Base-by-base conservation (phyloP, 129 eudicot species). In the Artemisia annua region DNA sequence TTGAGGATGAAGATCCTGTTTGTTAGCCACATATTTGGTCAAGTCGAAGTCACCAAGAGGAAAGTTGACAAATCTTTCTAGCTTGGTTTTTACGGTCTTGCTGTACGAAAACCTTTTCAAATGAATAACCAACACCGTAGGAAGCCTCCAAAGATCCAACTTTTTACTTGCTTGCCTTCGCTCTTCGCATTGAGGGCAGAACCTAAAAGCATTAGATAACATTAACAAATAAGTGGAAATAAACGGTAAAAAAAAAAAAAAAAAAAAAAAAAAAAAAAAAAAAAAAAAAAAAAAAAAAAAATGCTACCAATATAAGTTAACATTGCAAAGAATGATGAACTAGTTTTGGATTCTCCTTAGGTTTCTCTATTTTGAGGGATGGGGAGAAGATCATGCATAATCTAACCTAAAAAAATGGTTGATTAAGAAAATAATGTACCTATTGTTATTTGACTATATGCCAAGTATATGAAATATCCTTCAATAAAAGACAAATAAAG, bases 141-240 rank as follows among this genome's bases (percentile, higher is more conserved):
- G 98, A 71, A 93, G 96, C 85, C 96, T 89, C 98, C 98, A 93
- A 49, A 93, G 94, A 75, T 93, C 98, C 75, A 93, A 83, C 77
- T 93, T 93, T 84, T 93, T 93, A 81, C 92, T 89, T 28, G 98
- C 98, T 85, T 89, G 96, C 70, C 98, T 85, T 77, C 71, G 83
- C 70, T 93, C 96, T 84, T 93, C 83, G 83, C 98, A 93, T 79
- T 66, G 90, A 72, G 98, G 95, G 78, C 98, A 93, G 32, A 79
- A 89, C 97, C 97, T 92, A 73, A 84, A 57, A 43, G 19, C 39
- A 24, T 46, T 5, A 72, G 10, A 48, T 20, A 24, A 30, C 71
- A 70, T 13, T 51, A 26, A 55, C 24, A 19, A 28, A 44, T 11
- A 5, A 59, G 48, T 20, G 66, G 24, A 71, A 71, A 71, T 49